These are phyloP conservation scores for Amaranthus palmeri DNA, from an alignment of 148 eudicot species.

Conservation along the genomic window DNA sequence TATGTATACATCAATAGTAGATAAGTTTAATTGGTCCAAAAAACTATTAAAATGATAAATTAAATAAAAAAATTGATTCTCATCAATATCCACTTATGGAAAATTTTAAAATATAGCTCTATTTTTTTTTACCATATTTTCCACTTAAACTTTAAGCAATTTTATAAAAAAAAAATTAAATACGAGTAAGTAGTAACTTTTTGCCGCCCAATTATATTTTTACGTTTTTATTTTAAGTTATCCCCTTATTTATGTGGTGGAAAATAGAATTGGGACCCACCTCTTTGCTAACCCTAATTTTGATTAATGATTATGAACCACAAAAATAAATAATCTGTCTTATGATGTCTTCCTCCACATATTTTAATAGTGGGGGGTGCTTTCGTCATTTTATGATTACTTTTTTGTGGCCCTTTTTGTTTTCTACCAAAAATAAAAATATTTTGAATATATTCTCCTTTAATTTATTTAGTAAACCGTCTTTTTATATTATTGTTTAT, in stretches of 20 bases:
- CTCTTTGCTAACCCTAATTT: background rate
- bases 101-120: no score
- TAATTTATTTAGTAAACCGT: background rate
- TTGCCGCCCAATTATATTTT: conserved; percentile 25
- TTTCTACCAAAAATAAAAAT: no score
- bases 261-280: conserved; percentile 8
- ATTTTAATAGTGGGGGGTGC: conserved; percentile 4
- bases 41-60: no score
- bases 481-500: background rate
- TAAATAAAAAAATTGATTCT: no score
- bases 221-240: background rate
- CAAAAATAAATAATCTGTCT: conserved; percentile 11
- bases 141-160: no score
- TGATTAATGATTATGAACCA: conserved; percentile 5
- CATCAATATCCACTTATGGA: no score
- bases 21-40: no score
- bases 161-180: no score
- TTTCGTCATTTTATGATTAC: conserved; percentile 2
- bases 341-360: background rate
- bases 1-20: no score
- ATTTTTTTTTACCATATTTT: no score
- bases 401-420: background rate
- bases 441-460: no score
- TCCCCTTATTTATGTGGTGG: conserved; percentile 7
- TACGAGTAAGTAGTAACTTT: background rate